Percentiles rank a stretch among this genome's conserved stretches.
Conservation (phyloP, 441 rosid genomes). For the Biscutella laevigata region DNA sequence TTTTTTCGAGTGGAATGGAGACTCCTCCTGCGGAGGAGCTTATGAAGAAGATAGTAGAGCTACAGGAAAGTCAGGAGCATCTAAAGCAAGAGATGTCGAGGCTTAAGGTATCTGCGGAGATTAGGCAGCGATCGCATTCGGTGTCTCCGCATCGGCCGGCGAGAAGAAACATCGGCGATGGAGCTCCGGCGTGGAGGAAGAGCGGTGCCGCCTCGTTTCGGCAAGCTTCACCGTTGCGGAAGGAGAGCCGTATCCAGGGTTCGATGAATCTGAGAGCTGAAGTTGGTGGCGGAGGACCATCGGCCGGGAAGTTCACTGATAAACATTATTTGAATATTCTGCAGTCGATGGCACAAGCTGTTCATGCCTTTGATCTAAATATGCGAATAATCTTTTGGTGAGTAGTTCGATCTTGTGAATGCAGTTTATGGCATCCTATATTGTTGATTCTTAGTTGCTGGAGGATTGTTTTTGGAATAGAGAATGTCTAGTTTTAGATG, state of each 20-base stretch:
- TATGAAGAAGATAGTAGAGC: slow-evolving; percentile 71
- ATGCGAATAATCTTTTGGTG: slow-evolving; percentile 78
- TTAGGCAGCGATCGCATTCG: slow-evolving; percentile 64
- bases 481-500: background rate
- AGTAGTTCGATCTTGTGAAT: slow-evolving; percentile 22
- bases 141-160: slow-evolving; percentile 66
- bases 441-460: too few relatives aligned
- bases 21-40: slow-evolving; percentile 68
- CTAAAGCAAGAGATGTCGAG: slow-evolving; percentile 70
- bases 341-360: slow-evolving; percentile 90
- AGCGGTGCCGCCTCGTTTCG: slow-evolving; percentile 53
- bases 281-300: slow-evolving; percentile 33
- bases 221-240: slow-evolving; percentile 75
- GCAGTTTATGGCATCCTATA: background rate
- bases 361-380: slow-evolving; percentile 58
- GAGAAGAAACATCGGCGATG: slow-evolving; percentile 28
- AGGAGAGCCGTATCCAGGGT: slow-evolving; percentile 44
- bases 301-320: slow-evolving; percentile 53
- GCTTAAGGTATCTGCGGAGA: slow-evolving; percentile 43
- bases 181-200: slow-evolving; percentile 35
- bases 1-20: slow-evolving; percentile 32
- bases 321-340: slow-evolving; percentile 73
- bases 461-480: background rate
- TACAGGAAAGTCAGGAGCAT: slow-evolving; percentile 79
- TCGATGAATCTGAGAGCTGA: slow-evolving; percentile 21